Conservation (phyloP, 2,329 filamentous ascomycete species). For the Phaeosphaeriaceae sp. region DNA sequence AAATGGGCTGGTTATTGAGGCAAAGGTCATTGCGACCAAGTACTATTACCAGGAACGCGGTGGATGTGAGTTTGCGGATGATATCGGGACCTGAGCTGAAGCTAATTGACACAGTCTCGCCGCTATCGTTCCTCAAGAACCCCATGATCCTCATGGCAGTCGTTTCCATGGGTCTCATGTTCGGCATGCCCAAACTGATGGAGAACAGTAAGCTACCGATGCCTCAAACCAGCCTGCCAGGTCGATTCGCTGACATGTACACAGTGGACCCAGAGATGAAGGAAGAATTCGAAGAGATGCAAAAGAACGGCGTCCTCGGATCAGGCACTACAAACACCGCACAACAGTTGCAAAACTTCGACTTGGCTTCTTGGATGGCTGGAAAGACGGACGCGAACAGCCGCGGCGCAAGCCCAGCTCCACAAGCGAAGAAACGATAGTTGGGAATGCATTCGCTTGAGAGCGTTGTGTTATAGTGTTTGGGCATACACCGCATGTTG, state of each 20-base stretch:
- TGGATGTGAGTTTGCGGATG: slow-evolving; percentile 68
- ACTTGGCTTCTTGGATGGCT: slow-evolving; percentile 74
- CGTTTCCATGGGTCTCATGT: slow-evolving; percentile 80
- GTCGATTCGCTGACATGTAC: slow-evolving; percentile 14
- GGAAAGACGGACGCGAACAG: slow-evolving; percentile 54
- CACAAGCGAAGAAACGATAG: slow-evolving; percentile 31
- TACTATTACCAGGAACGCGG: slow-evolving; percentile 78
- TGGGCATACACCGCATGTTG: too few species aligned
- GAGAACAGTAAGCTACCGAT: slow-evolving; percentile 77
- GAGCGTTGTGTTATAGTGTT: neutral
- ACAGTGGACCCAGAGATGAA: slow-evolving; percentile 96
- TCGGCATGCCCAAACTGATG: slow-evolving; percentile 94
- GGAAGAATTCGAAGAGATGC: slow-evolving; percentile 90
- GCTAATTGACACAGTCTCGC: slow-evolving; percentile 66
- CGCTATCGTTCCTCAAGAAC: slow-evolving; percentile 86
- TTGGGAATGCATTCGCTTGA: neutral
- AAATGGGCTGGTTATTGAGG: slow-evolving; percentile 63
- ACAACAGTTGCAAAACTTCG: slow-evolving; percentile 68
- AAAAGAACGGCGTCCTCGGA: slow-evolving; percentile 75
- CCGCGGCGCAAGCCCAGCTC: slow-evolving; percentile 39
- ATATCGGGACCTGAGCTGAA: neutral
- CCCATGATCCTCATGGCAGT: slow-evolving; percentile 96
- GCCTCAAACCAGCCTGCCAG: neutral
- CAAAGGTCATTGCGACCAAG: slow-evolving; percentile 70
- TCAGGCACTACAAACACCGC: slow-evolving; percentile 47